Base-by-base conservation (phyloP, 441 rosid genomes). In the Syzygium syzygioides region DNA sequence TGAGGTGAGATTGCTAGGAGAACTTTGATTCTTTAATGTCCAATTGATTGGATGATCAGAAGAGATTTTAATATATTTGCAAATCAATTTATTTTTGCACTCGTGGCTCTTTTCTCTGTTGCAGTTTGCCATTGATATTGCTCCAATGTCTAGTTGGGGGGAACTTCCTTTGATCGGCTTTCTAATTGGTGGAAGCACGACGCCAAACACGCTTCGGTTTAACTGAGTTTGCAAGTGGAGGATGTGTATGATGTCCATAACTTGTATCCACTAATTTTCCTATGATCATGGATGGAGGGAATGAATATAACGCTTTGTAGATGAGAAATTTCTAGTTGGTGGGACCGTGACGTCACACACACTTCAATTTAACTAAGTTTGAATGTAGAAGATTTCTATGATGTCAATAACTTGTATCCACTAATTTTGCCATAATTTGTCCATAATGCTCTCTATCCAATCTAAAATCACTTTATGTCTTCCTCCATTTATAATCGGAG, bases 121-220 rank as follows among this genome's bases (percentile, higher is more conserved):
- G 5, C 45, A 25, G 12, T 20, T 12, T 71, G 48, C 14, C 8
- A 1, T 34, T 34, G 2, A 19, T 68, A 34, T 34, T 68, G 10
- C 2, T 4, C 20, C 13, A 1, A 2, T 68, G 2, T 68, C 0
- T 68, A 4, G 0, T 10, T 10, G 4, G 6, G 10, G 15, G 8
- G 14, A 34, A 68, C 25, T 0, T 6, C 48, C 0, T 68, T 19
- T 34, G 13, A 68, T 12, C 1, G 4, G 19, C 26, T 18, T 3
- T 19, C 19, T 30, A 4, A 34, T 34, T 18, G 1, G 48, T 34
- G 26, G 18, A 68, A 68, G 5, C 25, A 56, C 23, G 60, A 56
- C 60, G 23, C 28, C 28, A 56, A 9, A 9, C 12, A 9, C 28
- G 4, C 2, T 9, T 57, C 4, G 4, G 2, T 9, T 57, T 57